Percentiles rank a stretch among this genome's conserved stretches.
Evolutionary conservation across 2,329 filamentous ascomycete genomes (phyloP).

Genomic region (Trichoderma pleuroti): DNA sequence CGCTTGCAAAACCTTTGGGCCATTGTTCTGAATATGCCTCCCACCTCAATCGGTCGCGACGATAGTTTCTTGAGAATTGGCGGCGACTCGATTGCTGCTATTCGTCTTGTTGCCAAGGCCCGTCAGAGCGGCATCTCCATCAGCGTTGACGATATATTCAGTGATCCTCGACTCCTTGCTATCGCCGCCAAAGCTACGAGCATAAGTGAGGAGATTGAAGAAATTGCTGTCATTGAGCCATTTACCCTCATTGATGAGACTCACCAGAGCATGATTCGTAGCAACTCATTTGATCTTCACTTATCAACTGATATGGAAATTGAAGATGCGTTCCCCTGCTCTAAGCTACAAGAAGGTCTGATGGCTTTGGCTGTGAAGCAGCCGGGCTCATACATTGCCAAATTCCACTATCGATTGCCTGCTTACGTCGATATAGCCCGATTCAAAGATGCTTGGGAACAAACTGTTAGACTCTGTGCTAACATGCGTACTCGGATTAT

Average conservation of each 20-base stretch:
- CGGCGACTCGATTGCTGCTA: conserved; percentile 20
- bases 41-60: conserved; percentile 12
- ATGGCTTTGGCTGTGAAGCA: conserved; percentile 32
- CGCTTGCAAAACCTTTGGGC: conserved; percentile 14
- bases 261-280: not conserved
- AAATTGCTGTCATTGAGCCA: not conserved
- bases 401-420: conserved; percentile 25
- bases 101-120: conserved; percentile 2
- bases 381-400: conserved; percentile 35
- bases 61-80: conserved; percentile 21
- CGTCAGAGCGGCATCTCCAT: conserved; percentile 4
- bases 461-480: conserved; percentile 18
- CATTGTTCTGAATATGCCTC: conserved; percentile 2
- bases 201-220: not conserved
- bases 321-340: conserved; percentile 24
- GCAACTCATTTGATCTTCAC: not conserved
- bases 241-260: not conserved
- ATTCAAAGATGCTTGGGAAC: conserved; percentile 24
- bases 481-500: conserved; percentile 26
- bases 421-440: conserved; percentile 22
- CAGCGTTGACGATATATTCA: conserved; percentile 9
- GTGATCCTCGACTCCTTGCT: conserved; percentile 7
- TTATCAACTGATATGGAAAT: not conserved
- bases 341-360: conserved; percentile 23
- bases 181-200: not conserved